These are phyloP conservation scores for Linnemannia schmuckeri DNA, from an alignment of 192 early-diverging fungal genomes.

Conservation along the genomic window DNA sequence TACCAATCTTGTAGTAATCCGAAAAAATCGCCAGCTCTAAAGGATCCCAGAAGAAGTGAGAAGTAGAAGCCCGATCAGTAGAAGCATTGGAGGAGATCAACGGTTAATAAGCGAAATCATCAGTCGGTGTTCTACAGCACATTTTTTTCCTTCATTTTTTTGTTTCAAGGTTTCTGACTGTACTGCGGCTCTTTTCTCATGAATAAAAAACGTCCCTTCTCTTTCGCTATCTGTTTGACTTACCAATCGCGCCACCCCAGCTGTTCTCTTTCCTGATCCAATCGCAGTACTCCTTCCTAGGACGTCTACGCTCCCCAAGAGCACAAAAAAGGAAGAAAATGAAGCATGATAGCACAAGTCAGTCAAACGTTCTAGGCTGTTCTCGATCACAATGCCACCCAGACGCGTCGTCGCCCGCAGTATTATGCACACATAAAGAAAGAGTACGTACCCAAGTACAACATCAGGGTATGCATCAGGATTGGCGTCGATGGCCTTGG, in stretches of 20 bases:
- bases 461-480: constrained; percentile 70
- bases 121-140: background rate
- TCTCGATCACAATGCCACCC: too few relatives aligned
- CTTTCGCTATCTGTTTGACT: background rate
- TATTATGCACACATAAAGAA: background rate
- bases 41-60: background rate
- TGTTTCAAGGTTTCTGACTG: constrained; percentile 1
- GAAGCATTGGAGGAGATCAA: background rate
- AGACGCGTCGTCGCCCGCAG: background rate
- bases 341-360: background rate
- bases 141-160: background rate
- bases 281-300: constrained; percentile 66
- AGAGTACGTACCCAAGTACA: constrained; percentile 67
- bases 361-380: background rate
- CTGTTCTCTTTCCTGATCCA: constrained; percentile 76
- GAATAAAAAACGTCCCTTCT: background rate
- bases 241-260: constrained; percentile 91
- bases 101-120: background rate
- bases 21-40: constrained; percentile 83
- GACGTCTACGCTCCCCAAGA: constrained; percentile 7
- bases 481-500: constrained; percentile 64
- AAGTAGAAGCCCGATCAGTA: background rate
- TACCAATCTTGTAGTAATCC: constrained; percentile 70
- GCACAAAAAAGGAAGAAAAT: background rate
- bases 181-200: constrained; percentile 1